phyloP scores from a whole-genome alignment of 78 protist genomes.

The Cyanophora paradoxa region DNA sequence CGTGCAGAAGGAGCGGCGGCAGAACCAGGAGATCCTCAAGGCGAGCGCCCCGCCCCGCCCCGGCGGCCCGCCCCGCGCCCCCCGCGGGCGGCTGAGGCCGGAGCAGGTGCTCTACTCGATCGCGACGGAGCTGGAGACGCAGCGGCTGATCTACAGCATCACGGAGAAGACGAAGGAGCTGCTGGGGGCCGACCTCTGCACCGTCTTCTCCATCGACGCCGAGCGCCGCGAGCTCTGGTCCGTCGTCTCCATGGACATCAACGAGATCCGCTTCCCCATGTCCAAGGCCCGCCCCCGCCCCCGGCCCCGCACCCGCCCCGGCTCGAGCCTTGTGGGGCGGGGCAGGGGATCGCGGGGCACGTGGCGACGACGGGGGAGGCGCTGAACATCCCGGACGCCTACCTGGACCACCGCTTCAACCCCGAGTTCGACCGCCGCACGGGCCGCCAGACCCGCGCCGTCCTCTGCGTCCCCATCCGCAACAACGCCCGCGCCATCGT shows the following conservation, averaged over 20 bases:
- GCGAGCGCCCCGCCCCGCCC: no score
- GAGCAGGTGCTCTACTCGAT: no score
- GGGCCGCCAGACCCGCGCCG: not conserved
- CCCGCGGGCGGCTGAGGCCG: no score
- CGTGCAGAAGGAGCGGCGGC: no score
- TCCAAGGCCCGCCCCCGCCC: no score
- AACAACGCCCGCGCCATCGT: not conserved
- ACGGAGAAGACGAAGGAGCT: slow-evolving; percentile 1
- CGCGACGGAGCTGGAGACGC: slow-evolving; percentile 11
- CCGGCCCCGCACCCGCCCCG: no score
- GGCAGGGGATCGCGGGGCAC: slow-evolving; percentile 31
- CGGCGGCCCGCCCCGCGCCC: no score
- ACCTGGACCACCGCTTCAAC: slow-evolving; percentile 28
- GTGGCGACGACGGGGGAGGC: slow-evolving; percentile 27
- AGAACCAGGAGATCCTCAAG: no score
- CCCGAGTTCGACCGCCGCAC: slow-evolving; percentile 3
- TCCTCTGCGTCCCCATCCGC: not conserved
- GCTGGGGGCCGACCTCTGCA: slow-evolving; percentile 23
- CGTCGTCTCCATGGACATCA: not conserved
- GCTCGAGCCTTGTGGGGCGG: no score
- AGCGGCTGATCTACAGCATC: not conserved
- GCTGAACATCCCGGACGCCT: slow-evolving; percentile 25
- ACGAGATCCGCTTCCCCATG: slow-evolving; percentile 11
- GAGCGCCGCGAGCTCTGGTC: not conserved
- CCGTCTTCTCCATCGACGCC: no score